phyloP scores from a whole-genome alignment of 2,329 filamentous ascomycete species.

The Trichoderma aggressivum region DNA sequence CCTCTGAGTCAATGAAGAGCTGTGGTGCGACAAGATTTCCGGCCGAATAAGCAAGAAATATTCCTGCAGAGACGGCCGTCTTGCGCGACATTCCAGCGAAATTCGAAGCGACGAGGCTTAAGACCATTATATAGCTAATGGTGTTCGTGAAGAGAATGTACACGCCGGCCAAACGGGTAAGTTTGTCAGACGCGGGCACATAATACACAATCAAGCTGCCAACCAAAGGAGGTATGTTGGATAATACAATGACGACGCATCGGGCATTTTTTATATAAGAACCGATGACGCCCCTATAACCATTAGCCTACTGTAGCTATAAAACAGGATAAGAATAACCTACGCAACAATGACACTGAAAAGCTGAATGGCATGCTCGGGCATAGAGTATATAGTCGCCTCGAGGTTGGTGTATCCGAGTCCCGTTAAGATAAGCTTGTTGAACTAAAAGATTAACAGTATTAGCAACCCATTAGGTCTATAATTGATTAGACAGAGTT shows the following conservation, averaged over 20 bases:
- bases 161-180: background rate
- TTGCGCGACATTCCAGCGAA: conserved; percentile 14
- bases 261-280: background rate
- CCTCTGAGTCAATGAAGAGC: conserved; percentile 13
- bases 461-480: background rate
- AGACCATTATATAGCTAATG: conserved; percentile 20
- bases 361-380: conserved; percentile 22
- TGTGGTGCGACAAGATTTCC: conserved; percentile 20
- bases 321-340: background rate
- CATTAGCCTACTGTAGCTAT: background rate
- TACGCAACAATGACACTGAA: background rate
- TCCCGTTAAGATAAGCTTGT: conserved; percentile 20
- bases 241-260: background rate
- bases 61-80: conserved; percentile 9
- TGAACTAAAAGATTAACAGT: background rate
- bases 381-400: conserved; percentile 11
- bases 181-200: background rate
- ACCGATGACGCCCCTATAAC: background rate
- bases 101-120: background rate
- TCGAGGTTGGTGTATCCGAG: conserved; percentile 17
- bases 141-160: conserved; percentile 19
- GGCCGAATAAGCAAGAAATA: conserved; percentile 18
- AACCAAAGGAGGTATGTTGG: background rate
- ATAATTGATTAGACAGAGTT: background rate
- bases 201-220: background rate